Base-by-base conservation (phyloP, 495 filamentous ascomycete genomes). In the Aspergillus panamensis region DNA sequence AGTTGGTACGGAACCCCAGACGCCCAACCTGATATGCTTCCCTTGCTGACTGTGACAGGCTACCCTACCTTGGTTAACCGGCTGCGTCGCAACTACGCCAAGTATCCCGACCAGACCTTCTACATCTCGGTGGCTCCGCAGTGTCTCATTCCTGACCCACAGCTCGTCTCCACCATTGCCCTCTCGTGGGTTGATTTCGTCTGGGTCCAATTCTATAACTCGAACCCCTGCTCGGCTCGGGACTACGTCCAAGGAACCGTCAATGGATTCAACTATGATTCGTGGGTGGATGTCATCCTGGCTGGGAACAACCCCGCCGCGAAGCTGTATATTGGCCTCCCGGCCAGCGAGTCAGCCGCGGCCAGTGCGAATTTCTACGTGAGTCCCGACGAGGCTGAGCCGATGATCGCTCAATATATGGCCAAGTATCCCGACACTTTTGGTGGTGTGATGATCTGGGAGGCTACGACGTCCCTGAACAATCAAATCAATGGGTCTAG, bases 381-480 rank as follows among this genome's bases (percentile, higher is more conserved):
- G 14, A 69, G 71, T 2, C 77, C 79, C 0, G 62, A 64, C 0
- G 78, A 87, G 55, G 80, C 76, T 17, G 63, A 71, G 35, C 62
- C 66, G 14, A 54, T 90, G 50, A 72, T 86, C 25, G 54, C 71
- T 1, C 68, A 73, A 33, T 85, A 82, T 64, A 75, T 79, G 60
- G 70, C 62, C 20, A 60, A 70, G 16, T 79, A 80, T 57, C 70
- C 78, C 1, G 50, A 73, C 5, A 74, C 71, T 7, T 90, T 91
- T 60, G 87, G 86, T 51, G 88, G 88, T 68, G 75, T 90, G 13
- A 86, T 88, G 81, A 62, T 91, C 8, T 91, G 86, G 84, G 88
- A 90, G 44, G 87, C 87, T 7, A 84, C 84, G 1, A 69, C 72
- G 3, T 76, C 78, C 1, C 66, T 77, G 1, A 69, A 73, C 14